Evolutionary conservation across 202 grass and related monocot species (phyloP).

Genomic region (Brachypodium distachyon): DNA sequence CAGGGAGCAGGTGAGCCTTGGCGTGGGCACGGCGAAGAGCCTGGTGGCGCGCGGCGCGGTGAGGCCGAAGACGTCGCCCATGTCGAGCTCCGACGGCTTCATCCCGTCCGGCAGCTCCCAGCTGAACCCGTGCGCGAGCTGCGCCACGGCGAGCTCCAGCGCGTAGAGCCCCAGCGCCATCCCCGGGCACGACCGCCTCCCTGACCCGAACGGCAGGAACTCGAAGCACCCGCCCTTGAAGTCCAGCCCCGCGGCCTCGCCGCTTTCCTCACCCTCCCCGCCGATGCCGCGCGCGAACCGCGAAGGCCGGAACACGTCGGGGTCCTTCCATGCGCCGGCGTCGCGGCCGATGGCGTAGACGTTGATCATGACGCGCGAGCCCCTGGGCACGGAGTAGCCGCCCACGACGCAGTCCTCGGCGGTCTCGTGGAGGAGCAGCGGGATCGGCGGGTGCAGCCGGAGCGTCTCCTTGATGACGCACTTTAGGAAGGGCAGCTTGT

Average conservation of each 20-base stretch:
- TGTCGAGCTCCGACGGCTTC: constrained; percentile 87
- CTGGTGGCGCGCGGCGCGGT: constrained; percentile 67
- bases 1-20: constrained; percentile 47
- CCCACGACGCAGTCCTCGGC: constrained; percentile 57
- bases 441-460: constrained; percentile 88
- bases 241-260: constrained; percentile 40
- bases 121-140: constrained; percentile 62
- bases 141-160: constrained; percentile 73
- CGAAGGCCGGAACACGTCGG: constrained; percentile 51
- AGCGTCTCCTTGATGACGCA: constrained; percentile 88
- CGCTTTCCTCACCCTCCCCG: no score
- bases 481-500: constrained; percentile 78
- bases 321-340: constrained; percentile 53
- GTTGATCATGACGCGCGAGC: constrained; percentile 79
- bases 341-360: constrained; percentile 81
- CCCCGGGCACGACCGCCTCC: constrained; percentile 71
- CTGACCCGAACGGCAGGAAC: constrained; percentile 83
- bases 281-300: constrained; percentile 46
- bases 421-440: constrained; percentile 88
- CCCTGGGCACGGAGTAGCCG: constrained; percentile 55
- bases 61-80: constrained; percentile 83
- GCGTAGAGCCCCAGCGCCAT: constrained; percentile 63
- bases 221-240: constrained; percentile 91
- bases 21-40: constrained; percentile 60
- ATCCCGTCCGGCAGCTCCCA: constrained; percentile 68